Conservation (phyloP, 169 alveolate species). For the Perkinsus chesapeaki region DNA sequence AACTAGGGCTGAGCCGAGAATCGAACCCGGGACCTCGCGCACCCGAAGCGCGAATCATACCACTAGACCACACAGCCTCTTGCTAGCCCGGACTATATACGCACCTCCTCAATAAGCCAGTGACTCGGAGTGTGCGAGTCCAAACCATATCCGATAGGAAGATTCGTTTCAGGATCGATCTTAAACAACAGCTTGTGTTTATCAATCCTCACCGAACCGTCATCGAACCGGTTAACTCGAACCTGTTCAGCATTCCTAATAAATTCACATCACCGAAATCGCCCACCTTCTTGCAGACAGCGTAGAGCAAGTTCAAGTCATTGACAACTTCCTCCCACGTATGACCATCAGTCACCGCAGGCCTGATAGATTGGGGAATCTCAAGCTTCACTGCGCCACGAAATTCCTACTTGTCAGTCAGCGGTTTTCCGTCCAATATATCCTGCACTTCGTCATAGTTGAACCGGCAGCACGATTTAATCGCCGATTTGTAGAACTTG, state of each 20-base stretch:
- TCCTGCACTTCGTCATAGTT: constrained; percentile 62
- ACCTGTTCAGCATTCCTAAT: not conserved
- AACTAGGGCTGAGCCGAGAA: constrained; percentile 90
- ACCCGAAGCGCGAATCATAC: constrained; percentile 99
- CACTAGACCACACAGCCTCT: constrained; percentile 89
- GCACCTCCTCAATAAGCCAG: not conserved
- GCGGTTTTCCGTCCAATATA: constrained; percentile 68
- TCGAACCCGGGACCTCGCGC: constrained; percentile 99
- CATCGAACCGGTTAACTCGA: not conserved
- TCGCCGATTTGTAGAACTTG: not conserved
- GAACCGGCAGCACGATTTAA: not conserved
- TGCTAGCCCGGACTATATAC: not conserved
- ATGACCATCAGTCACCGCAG: not conserved
- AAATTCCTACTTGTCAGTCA: constrained; percentile 54
- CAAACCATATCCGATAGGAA: not conserved
- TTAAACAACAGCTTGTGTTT: not conserved
- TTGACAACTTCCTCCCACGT: not conserved
- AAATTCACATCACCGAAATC: not conserved
- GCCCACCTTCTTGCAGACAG: not conserved
- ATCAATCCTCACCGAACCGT: not conserved
- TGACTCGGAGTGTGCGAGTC: not conserved
- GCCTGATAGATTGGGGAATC: not conserved
- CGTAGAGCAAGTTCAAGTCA: not conserved
- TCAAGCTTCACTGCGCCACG: constrained; percentile 49
- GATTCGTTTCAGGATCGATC: not conserved